Evolutionary conservation across 306 rosid species (phyloP).

Genomic region (Ormosia emarginata): DNA sequence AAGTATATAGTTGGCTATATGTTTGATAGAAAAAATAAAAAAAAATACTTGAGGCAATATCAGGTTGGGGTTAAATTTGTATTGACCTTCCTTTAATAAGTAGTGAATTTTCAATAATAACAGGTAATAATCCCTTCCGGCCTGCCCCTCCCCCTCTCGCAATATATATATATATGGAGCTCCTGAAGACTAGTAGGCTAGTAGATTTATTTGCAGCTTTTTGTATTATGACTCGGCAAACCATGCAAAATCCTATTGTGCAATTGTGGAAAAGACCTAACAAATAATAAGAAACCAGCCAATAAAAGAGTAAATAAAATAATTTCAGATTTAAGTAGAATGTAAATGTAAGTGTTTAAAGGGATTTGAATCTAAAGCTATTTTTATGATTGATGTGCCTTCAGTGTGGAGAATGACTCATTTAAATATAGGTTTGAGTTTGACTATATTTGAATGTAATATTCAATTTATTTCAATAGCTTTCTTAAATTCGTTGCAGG

Average conservation of each 20-base stretch:
- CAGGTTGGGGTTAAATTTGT: neutral
- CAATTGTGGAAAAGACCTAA: neutral
- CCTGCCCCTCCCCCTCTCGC: neutral
- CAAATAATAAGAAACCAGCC: neutral
- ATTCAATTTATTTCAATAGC: neutral
- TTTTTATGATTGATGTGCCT: neutral
- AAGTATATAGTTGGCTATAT: slow-evolving; percentile 28
- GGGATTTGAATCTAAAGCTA: neutral
- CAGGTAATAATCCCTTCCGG: neutral
- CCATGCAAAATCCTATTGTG: neutral
- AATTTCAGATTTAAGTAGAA: neutral
- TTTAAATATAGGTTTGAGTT: neutral
- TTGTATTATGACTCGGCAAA: neutral
- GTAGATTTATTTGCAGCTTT: neutral
- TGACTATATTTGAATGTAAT: neutral
- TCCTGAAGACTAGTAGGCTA: neutral
- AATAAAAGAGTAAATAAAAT: neutral
- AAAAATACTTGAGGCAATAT: neutral
- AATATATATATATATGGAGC: neutral
- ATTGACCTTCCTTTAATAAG: neutral
- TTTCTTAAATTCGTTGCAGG: slow-evolving; percentile 38
- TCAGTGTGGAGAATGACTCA: neutral
- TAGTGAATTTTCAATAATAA: neutral
- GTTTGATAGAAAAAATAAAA: neutral
- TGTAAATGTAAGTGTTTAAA: neutral